These are phyloP conservation scores for Angomonas deanei DNA, from an alignment of 208 protist genomes.

Conservation along the genomic window DNA sequence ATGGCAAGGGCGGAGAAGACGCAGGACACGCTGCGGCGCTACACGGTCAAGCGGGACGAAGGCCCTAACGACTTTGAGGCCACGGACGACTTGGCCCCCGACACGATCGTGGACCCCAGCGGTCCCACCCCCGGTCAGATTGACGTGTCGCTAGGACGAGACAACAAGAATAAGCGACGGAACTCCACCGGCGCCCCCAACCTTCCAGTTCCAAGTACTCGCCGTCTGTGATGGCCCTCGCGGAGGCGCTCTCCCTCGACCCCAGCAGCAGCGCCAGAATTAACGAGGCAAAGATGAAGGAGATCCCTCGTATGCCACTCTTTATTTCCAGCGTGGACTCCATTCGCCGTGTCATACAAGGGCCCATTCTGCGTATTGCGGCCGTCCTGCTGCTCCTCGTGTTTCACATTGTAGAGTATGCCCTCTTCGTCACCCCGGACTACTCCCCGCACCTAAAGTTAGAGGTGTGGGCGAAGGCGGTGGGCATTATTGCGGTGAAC, in stretches of 20 bases:
- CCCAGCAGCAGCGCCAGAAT: neutral
- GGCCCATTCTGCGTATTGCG: slow-evolving; percentile 17
- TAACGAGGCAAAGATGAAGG: neutral
- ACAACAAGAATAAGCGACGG: neutral
- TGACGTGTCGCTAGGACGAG: too few relatives aligned
- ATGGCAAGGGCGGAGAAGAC: slow-evolving; percentile 1
- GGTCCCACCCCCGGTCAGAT: too few relatives aligned
- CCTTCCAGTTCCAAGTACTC: neutral
- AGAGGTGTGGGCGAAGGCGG: slow-evolving; percentile 20
- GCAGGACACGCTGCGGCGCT: neutral
- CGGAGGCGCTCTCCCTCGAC: neutral
- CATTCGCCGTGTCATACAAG: slow-evolving; percentile 16
- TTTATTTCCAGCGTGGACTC: slow-evolving; percentile 12
- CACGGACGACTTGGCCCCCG: neutral
- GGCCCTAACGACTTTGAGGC: neutral
- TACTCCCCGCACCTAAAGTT: slow-evolving; percentile 13
- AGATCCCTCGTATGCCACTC: slow-evolving; percentile 10
- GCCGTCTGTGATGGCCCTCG: neutral
- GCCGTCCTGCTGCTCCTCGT: slow-evolving; percentile 16
- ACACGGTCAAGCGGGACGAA: neutral
- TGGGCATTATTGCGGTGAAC: slow-evolving; percentile 15
- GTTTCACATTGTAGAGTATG: slow-evolving; percentile 22
- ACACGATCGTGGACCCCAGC: neutral
- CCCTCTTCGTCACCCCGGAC: slow-evolving; percentile 13
- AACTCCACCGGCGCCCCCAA: neutral